Evolutionary conservation across 306 rosid species (phyloP), one percentile per base, ranked within the genome.

Genomic region (Abrus pulchellus): DNA sequence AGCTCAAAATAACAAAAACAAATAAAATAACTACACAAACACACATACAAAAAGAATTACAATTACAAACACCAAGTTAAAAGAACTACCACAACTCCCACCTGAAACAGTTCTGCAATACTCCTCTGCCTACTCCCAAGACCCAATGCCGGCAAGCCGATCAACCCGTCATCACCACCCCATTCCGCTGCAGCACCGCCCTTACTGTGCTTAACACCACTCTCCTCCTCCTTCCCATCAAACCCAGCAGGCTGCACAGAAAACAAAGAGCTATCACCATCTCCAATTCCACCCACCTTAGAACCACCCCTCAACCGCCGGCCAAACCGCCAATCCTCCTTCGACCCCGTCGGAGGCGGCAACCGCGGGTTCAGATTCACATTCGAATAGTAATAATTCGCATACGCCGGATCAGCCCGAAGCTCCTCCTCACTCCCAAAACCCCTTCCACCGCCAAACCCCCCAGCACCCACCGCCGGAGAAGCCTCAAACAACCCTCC

Each of bases 281-380:
- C 40, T 1, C 78, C 89, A 85, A 85, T 87, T 81, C 97, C 97
- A 48, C 93, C 93, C 71, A 92, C 84, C 40, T 64, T 90, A 3
- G 89, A 87, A 71, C 91, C 92, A 64, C 92, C 93, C 36, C 86
- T 90, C 87, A 91, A 29, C 84, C 97, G 78, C 65, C 89, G 97
- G 0, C 88, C 65, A 57, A 80, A 89, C 79, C 97, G 88, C 99
- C 99, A 92, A 63, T 94, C 99, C 88, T 94, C 99, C 70, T 89
- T 94, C 0, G 99, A 93, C 45, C 87, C 83, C 87, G 91, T 80
- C 0, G 99, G 99, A 43, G 97, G 99, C 0, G 97, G 99, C 77
- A 94, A 86, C 53, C 97, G 85, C 0, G 99, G 97, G 82, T 94
- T 94, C 71, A 87, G 87, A 79, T 94, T 91, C 78, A 73, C 94